Evolutionary conservation across 1,284 basidiomycete genomes (phyloP), one percentile per base, ranked within the genome.

Genomic region (Sporisorium sorghi): DNA sequence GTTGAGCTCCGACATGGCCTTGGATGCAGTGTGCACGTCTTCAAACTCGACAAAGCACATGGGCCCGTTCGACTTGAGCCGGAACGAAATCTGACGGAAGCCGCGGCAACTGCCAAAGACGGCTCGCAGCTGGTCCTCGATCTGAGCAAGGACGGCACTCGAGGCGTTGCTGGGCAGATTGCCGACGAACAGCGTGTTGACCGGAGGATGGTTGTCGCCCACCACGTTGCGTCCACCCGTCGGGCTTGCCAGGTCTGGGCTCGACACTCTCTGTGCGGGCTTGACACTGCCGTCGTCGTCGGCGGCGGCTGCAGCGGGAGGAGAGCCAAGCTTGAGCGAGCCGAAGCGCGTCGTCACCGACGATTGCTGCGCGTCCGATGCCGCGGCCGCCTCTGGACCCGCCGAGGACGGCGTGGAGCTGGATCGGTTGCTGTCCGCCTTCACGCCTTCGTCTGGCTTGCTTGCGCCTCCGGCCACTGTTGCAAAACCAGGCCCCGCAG

Each of bases 11-110:
- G 91, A 90, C 84, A 98, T 88, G 15, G 94, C 93, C 84, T 89
- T 90, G 5, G 92, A 90, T 3, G 95, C 96, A 79, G 88, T 90
- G 11, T 88, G 86, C 23, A 97, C 93, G 83, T 94, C 93, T 72
- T 96, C 93, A 78, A 97, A 98, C 91, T 96, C 84, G 44, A 84
- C 77, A 63, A 97, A 97, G 85, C 94, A 97, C 95, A 97, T 97
- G 5, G 94, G 94, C 1, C 94, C 93, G 77, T 94, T 95, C 82
- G 89, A 92, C 87, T 99, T 99, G 84, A 96, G 93, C 63, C 94
- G 88, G 87, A 94, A 98, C 79, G 91, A 94, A 76, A 99, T 88
- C 80, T 95, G 92, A 61, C 93, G 91, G 86, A 91, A 99, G 5
- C 95, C 95, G 1, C 89, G 88, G 43, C 90, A 90, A 37, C 88